A percentile compares a stretch with the other conserved stretches of the same genome.
Evolutionary conservation across 495 filamentous ascomycete genomes (phyloP).

Genomic region (Penicillium salamii): DNA sequence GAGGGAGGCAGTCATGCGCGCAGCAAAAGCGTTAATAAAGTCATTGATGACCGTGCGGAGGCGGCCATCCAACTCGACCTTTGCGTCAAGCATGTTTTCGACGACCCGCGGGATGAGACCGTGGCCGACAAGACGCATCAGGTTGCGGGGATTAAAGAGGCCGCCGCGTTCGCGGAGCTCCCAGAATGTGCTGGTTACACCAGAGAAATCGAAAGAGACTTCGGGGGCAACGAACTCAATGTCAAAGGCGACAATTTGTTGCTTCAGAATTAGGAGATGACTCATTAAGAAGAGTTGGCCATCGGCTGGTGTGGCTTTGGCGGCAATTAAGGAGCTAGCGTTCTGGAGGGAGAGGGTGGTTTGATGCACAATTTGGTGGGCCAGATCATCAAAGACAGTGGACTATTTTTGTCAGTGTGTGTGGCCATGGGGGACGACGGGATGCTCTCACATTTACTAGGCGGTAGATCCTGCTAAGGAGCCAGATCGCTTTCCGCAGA

Average conservation of each 20-base stretch:
- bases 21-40: slow-evolving; percentile 62
- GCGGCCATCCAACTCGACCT: slow-evolving; percentile 76
- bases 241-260: slow-evolving; percentile 88
- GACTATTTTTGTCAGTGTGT: slow-evolving; percentile 41
- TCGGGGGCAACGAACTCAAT: slow-evolving; percentile 81
- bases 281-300: slow-evolving; percentile 85
- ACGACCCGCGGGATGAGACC: slow-evolving; percentile 59
- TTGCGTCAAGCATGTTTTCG: slow-evolving; percentile 71
- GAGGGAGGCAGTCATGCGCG: slow-evolving; percentile 53
- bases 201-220: slow-evolving; percentile 72
- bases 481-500: slow-evolving; percentile 73
- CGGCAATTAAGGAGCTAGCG: slow-evolving; percentile 48
- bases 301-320: slow-evolving; percentile 57
- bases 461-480: slow-evolving; percentile 81
- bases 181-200: slow-evolving; percentile 75
- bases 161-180: slow-evolving; percentile 67
- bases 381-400: slow-evolving; percentile 73
- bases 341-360: slow-evolving; percentile 64
- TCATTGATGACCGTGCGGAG: slow-evolving; percentile 76
- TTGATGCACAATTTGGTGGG: slow-evolving; percentile 73
- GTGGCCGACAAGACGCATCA: slow-evolving; percentile 57
- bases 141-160: slow-evolving; percentile 64
- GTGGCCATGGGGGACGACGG: background rate
- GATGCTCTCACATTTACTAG: slow-evolving; percentile 58
- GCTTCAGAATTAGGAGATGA: slow-evolving; percentile 86